Evolutionary conservation across 768 basidiomycete genomes (phyloP).

Genomic region (Mycena sanguinolenta): DNA sequence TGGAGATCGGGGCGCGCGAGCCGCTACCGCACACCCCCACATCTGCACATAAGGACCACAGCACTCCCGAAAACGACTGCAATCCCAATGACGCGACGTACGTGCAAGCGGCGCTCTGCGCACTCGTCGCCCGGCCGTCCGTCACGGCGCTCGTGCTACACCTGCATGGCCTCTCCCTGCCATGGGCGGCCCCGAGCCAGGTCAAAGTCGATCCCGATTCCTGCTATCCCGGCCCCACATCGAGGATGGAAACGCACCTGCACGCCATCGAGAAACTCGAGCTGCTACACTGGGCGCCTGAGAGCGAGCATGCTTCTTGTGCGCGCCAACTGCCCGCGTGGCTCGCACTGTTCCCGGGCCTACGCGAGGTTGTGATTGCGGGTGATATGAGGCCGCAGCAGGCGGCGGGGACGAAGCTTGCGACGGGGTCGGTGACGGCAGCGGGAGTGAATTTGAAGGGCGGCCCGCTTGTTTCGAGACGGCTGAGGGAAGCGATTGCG

Average conservation of each 20-base stretch:
- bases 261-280: neutral
- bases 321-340: slow-evolving; percentile 6
- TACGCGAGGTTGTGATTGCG: slow-evolving; percentile 5
- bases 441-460: too few relatives aligned
- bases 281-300: slow-evolving; percentile 6
- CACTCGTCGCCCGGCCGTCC: slow-evolving; percentile 6
- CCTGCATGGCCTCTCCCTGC: neutral
- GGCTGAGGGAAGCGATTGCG: too few relatives aligned
- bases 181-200: slow-evolving; percentile 8
- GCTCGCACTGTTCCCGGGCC: slow-evolving; percentile 17
- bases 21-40: too few relatives aligned
- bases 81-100: neutral
- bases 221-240: too few relatives aligned
- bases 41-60: too few relatives aligned
- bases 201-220: too few relatives aligned
- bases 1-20: slow-evolving; percentile 1
- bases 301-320: neutral
- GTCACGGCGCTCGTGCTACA: neutral
- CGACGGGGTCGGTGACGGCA: too few relatives aligned
- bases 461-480: too few relatives aligned
- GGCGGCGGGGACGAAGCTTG: too few relatives aligned
- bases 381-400: neutral
- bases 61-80: neutral
- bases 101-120: neutral
- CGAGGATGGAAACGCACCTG: neutral